Evolutionary conservation across 306 rosid species (phyloP).

Genomic region (Pueraria montana): DNA sequence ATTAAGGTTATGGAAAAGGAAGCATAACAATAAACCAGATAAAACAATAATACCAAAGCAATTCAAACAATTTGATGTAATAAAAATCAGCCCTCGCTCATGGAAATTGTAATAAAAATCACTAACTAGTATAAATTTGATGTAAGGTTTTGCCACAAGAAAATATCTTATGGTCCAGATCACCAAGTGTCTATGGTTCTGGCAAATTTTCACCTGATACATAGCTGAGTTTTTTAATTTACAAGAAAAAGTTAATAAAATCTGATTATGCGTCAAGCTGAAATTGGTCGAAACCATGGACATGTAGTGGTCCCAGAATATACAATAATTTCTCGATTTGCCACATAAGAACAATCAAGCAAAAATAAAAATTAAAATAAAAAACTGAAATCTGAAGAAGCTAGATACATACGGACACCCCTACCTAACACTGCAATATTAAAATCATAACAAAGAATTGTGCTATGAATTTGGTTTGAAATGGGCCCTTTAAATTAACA

Average conservation of each 20-base stretch:
- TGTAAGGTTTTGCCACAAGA: neutral
- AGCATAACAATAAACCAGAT: constrained; percentile 7
- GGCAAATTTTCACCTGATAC: neutral
- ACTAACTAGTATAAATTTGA: neutral
- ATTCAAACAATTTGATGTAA: neutral
- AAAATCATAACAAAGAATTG: neutral
- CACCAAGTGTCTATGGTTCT: neutral
- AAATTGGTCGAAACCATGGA: neutral
- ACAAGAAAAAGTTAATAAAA: neutral
- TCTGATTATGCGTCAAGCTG: too few relatives aligned
- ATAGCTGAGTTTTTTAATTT: neutral
- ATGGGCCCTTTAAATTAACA: neutral
- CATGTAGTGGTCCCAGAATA: too few relatives aligned
- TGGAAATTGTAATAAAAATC: neutral
- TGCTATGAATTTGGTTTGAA: neutral
- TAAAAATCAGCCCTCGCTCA: neutral
- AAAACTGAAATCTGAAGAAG: neutral
- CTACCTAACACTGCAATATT: neutral
- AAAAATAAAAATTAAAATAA: neutral
- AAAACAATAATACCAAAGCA: neutral
- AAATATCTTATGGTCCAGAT: neutral
- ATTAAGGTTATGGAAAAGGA: neutral
- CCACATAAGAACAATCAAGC: neutral
- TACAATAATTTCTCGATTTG: neutral
- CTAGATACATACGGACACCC: neutral